A percentile compares a stretch with the other conserved stretches of the same genome.
These are phyloP conservation scores for Athelia sp. DNA, from an alignment of 1,284 basidiomycete genomes.

Conservation along the genomic window DNA sequence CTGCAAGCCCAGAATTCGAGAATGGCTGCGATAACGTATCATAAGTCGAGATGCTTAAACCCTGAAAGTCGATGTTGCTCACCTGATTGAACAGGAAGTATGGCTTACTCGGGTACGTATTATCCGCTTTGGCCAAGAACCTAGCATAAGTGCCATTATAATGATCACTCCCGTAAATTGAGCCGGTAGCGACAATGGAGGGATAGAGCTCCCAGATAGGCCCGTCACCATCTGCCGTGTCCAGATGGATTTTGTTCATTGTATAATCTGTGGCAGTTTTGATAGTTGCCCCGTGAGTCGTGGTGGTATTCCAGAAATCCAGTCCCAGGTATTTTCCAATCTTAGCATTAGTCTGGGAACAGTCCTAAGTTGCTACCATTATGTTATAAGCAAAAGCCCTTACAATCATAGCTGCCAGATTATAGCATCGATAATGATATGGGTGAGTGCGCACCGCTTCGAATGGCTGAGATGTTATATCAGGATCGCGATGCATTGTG, in stretches of 20 bases:
- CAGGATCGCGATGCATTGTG: conserved; percentile 3
- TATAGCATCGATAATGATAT: conserved; percentile 61
- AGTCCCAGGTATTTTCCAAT: conserved; percentile 39
- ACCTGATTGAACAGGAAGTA: conserved; percentile 49
- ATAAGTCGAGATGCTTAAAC: too few species aligned
- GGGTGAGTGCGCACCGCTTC: conserved; percentile 57
- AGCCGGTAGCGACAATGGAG: conserved; percentile 44
- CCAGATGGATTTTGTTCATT: conserved; percentile 34
- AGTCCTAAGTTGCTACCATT: conserved; percentile 12
- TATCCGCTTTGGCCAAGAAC: conserved; percentile 35
- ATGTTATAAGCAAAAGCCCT: conserved; percentile 18
- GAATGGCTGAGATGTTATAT: conserved; percentile 32
- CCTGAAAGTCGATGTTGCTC: too few species aligned
- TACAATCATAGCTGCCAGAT: conserved; percentile 65
- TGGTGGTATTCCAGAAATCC: conserved; percentile 43
- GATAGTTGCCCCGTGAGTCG: conserved; percentile 45
- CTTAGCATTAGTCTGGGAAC: conserved; percentile 48
- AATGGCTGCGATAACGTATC: too few species aligned
- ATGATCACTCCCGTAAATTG: conserved; percentile 52
- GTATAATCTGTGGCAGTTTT: conserved; percentile 52
- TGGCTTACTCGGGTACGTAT: conserved; percentile 35
- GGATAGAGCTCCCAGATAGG: conserved; percentile 38
- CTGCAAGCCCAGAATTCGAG: too few species aligned
- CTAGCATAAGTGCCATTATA: conserved; percentile 40
- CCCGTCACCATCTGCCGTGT: conserved; percentile 21